Evolutionary conservation across 225 moss, liverwort and hornwort species (phyloP), one percentile per base, ranked within the genome.

Genomic region (Straminergon stramineum): DNA sequence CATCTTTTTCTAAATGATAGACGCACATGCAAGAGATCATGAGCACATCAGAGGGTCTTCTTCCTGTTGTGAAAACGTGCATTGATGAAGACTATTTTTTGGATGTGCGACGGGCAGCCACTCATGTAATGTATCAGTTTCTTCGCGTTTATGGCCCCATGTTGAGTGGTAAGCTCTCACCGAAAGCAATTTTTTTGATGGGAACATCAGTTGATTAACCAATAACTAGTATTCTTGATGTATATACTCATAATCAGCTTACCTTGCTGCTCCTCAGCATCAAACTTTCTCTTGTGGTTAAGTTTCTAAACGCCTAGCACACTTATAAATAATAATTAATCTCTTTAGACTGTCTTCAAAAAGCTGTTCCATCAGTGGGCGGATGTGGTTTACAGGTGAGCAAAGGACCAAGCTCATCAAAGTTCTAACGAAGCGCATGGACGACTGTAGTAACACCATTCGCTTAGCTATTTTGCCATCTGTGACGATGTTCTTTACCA

Each of bases 71-170:
- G 18, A 91, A 91, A 76, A 96, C 98, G 23, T 98, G 98, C 89
- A 94, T 98, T 3, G 96, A 96, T 83, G 98, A 98, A 92, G 98
- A 98, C 89, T 96, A 98, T 67, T 98, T 95, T 90, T 91, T 97
- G 75, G 98, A 98, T 90, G 97, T 96, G 26, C 96, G 96, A 57
- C 93, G 96, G 66, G 98, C 93, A 64, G 92, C 98, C 62, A 95
- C 96, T 79, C 98, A 98, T 94, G 98, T 98, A 55, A 74, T 98
- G 92, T 94, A 95, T 88, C 97, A 98, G 58, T 90, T 97, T 80
- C 93, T 98, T 86, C 95, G 97, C 60, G 86, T 96, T 63, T 92
- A 91, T 52, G 98, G 97, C 83, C 39, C 82, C 51, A 83, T 88
- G 61, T 90, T 98, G 92, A 91, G 69, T 87, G 92, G 98, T 98